Evolutionary conservation across 1,284 basidiomycete genomes (phyloP).

Genomic region (Cryptococcus sp.): DNA sequence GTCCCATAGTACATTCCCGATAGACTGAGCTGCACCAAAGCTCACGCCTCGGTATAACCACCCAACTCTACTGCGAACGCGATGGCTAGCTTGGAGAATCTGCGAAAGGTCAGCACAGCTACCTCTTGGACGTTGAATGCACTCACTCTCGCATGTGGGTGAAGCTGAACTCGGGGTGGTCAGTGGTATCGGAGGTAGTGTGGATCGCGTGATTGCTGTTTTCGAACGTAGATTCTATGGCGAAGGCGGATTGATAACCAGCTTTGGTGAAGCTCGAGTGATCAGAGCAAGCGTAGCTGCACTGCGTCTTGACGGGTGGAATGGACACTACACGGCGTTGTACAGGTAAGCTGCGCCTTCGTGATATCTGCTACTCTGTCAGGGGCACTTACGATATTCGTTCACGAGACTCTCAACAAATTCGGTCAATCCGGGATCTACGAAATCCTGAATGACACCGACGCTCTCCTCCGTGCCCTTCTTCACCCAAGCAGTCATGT

Average conservation of each 20-base stretch:
- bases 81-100: constrained; percentile 86
- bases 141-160: constrained; percentile 56
- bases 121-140: not conserved
- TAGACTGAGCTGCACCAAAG: not conserved
- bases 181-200: constrained; percentile 74
- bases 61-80: constrained; percentile 77
- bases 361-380: not conserved
- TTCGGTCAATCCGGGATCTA: constrained; percentile 67
- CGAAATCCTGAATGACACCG: constrained; percentile 87
- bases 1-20: not conserved
- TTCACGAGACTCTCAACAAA: constrained; percentile 73
- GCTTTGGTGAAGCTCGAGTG: constrained; percentile 76
- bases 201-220: constrained; percentile 74
- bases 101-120: constrained; percentile 49
- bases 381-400: constrained; percentile 60
- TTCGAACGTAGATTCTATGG: constrained; percentile 53
- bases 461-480: constrained; percentile 80
- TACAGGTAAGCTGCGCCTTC: not conserved
- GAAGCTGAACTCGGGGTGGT: constrained; percentile 81
- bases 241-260: constrained; percentile 79
- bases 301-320: constrained; percentile 59
- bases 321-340: constrained; percentile 39
- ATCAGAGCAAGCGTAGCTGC: constrained; percentile 94
- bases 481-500: constrained; percentile 98
- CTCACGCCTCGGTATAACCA: constrained; percentile 14